Conservation (phyloP, 148 eudicot genomes). For the Bassia scoparia region DNA sequence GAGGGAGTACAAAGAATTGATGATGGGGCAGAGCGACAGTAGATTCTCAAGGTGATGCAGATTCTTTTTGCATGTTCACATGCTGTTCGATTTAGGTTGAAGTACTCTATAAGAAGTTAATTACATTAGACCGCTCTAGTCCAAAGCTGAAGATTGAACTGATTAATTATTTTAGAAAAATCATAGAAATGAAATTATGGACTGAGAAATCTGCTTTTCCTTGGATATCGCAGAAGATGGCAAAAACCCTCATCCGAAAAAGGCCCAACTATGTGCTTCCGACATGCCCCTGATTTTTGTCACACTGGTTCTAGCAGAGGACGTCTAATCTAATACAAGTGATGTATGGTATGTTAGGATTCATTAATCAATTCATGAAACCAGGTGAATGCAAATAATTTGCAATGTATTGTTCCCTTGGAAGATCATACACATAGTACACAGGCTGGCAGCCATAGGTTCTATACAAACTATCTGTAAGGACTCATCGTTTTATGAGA, state of each 20-base stretch:
- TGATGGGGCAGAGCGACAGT: slow-evolving; percentile 77
- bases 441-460: too few relatives aligned
- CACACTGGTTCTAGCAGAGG: slow-evolving; percentile 68
- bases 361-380: neutral
- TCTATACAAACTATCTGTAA: too few relatives aligned
- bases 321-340: slow-evolving; percentile 49
- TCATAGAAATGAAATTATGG: neutral
- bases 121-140: too few relatives aligned
- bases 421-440: too few relatives aligned
- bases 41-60: slow-evolving; percentile 46
- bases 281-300: slow-evolving; percentile 61
- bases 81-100: too few relatives aligned
- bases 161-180: too few relatives aligned
- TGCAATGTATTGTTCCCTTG: too few relatives aligned
- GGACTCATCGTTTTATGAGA: too few relatives aligned
- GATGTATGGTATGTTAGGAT: neutral
- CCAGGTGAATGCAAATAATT: too few relatives aligned
- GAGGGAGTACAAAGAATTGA: slow-evolving; percentile 60
- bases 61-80: neutral
- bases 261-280: slow-evolving; percentile 67
- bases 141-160: too few relatives aligned
- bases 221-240: slow-evolving; percentile 48
- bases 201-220: neutral
- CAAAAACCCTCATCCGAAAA: slow-evolving; percentile 57
- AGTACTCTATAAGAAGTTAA: too few relatives aligned